Base-by-base conservation (phyloP, 192 early-diverging fungal species). In the Haplosporangium gracile region DNA sequence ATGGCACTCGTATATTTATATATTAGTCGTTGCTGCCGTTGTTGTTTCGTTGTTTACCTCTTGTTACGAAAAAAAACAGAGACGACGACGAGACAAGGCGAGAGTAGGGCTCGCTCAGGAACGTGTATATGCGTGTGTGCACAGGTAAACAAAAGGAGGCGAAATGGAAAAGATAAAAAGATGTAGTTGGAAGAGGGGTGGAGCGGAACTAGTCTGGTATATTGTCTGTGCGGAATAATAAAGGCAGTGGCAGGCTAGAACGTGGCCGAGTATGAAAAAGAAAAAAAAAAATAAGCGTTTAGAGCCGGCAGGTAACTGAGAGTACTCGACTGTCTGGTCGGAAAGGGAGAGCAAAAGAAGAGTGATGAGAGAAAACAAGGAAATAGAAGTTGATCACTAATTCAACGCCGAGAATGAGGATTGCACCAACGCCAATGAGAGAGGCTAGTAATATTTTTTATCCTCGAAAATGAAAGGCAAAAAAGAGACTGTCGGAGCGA, bases 51-150 rank as follows among this genome's bases (percentile, higher is more conserved):
- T 65, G 11, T 65, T 26, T 65, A 65, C 60, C 60, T 32, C 10
- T 65, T 65, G 26, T 63, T n/a, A 26, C 26, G 26, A 29, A 32
- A 15, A 65, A 36, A 36, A 36, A 36, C 36, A 36, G 42, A 63
- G 26, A 29, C 60, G 11, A 32, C 32, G 29, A 65, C 29, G 4
- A 34, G 8, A 65, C 26, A 29, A 65, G 26, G 10, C 60, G 60
- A 32, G 60, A 29, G 29, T 32, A 65, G 8, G 11, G 60, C 29
- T 65, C 60, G 29, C 60, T 65, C 60, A 65, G 60, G 60, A 65
- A 65, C 60, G 60, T 65, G 60, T 32, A 7, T 26, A 65, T 32
- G 60, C 60, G 60, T 65, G 60, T 32, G 60, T 65, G 60, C 60
- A 65, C 60, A 65, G 60, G 26, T 65, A 65, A 65, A 65, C n/a